A percentile compares a stretch with the other conserved stretches of the same genome.
These are phyloP conservation scores for Cutaneotrichosporon dermatis DNA, from an alignment of 1,284 basidiomycete genomes.

Conservation along the genomic window DNA sequence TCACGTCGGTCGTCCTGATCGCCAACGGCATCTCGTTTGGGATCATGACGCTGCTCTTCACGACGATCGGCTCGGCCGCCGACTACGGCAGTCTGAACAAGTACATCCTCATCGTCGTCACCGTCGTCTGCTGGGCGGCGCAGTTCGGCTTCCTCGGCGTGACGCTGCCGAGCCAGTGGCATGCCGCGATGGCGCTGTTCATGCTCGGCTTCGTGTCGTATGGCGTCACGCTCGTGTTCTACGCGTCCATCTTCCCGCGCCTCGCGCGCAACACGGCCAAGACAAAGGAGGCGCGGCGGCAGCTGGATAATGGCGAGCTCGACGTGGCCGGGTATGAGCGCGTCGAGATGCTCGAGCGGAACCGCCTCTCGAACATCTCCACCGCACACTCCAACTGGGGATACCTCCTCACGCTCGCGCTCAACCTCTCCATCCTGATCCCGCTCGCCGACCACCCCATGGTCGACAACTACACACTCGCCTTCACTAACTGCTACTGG, in stretches of 20 bases:
- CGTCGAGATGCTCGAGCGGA: conserved; percentile 76
- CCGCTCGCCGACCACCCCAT: conserved; percentile 59
- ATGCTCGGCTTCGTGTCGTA: conserved; percentile 57
- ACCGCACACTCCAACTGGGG: conserved; percentile 68
- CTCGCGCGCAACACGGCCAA: conserved; percentile 71
- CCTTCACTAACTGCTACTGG: conserved; percentile 65
- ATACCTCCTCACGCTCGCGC: conserved; percentile 61
- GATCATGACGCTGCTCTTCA: conserved; percentile 61
- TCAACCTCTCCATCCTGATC: conserved; percentile 69
- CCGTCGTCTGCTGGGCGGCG: conserved; percentile 65
- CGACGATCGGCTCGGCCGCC: conserved; percentile 71
- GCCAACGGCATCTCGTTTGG: conserved; percentile 53
- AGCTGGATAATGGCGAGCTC: conserved; percentile 59
- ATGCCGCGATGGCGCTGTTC: conserved; percentile 66
- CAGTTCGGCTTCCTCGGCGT: conserved; percentile 70
- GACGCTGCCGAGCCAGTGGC: conserved; percentile 56
- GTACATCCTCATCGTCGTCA: conserved; percentile 65
- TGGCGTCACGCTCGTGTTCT: conserved; percentile 56
- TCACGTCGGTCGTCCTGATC: conserved; percentile 67
- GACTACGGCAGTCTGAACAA: conserved; percentile 72
- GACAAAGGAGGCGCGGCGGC: conserved; percentile 57
- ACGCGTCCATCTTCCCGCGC: conserved; percentile 71
- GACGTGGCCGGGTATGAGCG: conserved; percentile 61
- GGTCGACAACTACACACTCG: conserved; percentile 57
- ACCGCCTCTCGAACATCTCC: conserved; percentile 74